Evolutionary conservation across 495 filamentous ascomycete genomes (phyloP).

Genomic region (Penicillium argentinense): DNA sequence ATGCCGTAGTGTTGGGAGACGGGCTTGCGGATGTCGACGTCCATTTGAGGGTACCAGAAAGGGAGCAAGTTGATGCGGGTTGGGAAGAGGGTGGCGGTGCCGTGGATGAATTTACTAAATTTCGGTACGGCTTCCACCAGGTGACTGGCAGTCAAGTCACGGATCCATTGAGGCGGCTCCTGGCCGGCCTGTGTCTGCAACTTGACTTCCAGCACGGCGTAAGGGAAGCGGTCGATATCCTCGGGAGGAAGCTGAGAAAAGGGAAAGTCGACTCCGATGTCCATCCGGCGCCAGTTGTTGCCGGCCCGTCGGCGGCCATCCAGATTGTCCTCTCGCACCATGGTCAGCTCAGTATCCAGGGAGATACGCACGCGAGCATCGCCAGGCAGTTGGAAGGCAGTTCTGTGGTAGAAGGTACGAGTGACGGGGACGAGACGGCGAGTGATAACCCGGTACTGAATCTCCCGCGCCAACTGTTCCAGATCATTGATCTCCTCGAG

Average conservation of each 20-base stretch:
- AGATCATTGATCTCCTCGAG: constrained; percentile 85
- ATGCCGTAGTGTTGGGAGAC: constrained; percentile 85
- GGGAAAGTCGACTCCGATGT: constrained; percentile 95
- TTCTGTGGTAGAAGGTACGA: constrained; percentile 95
- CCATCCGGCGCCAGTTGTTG: constrained; percentile 93
- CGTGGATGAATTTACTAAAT: constrained; percentile 99
- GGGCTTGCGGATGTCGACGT: constrained; percentile 94
- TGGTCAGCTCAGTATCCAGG: constrained; percentile 91
- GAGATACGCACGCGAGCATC: constrained; percentile 97
- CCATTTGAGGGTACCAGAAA: constrained; percentile 99
- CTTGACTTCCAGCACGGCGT: constrained; percentile 96
- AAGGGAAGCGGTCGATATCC: constrained; percentile 90
- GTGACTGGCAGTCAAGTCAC: constrained; percentile 86
- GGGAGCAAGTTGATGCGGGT: constrained; percentile 85
- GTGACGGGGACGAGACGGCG: constrained; percentile 81
- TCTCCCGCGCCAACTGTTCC: constrained; percentile 84
- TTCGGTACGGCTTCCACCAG: constrained; percentile 97
- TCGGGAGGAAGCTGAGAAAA: constrained; percentile 84
- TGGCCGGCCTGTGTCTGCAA: constrained; percentile 96
- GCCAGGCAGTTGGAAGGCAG: constrained; percentile 94
- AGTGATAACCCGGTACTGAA: constrained; percentile 89
- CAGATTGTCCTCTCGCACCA: constrained; percentile 93
- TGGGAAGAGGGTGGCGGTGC: constrained; percentile 82
- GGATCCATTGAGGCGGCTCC: constrained; percentile 94
- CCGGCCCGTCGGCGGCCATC: constrained; percentile 76